Conservation (phyloP, 768 basidiomycete species). For the Tulasnella sp. region DNA sequence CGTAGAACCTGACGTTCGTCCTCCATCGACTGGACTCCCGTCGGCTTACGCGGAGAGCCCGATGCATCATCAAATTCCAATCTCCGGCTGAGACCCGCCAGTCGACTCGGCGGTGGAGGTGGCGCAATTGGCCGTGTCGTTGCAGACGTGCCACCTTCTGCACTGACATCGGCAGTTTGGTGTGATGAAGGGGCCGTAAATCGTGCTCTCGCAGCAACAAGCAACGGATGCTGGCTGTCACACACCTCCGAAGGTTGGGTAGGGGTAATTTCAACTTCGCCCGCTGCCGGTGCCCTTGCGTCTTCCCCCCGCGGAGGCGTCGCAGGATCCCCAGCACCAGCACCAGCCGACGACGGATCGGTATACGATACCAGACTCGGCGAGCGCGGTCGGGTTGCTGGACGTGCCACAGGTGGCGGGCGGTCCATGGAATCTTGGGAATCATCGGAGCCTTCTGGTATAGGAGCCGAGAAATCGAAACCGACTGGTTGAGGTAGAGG, state of each 20-base stretch:
- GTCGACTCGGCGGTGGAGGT: no score
- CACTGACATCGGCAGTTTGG: no score
- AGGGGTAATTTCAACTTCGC: neutral
- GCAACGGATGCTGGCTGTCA: constrained; percentile 7
- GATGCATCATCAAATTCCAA: no score
- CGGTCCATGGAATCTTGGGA: neutral
- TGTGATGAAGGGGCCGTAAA: no score
- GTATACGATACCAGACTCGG: neutral
- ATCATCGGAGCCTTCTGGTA: neutral
- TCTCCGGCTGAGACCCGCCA: no score
- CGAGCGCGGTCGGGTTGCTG: neutral
- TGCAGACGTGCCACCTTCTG: no score
- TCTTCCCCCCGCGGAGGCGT: neutral
- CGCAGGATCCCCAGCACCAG: neutral
- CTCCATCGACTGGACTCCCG: no score
- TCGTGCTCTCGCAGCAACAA: neutral
- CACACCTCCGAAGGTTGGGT: neutral
- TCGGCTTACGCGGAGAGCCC: no score
- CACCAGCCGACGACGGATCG: neutral
- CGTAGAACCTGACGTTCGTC: no score
- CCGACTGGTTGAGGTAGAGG: neutral
- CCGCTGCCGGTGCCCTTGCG: neutral
- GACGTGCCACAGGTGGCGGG: neutral
- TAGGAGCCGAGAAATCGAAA: constrained; percentile 6
- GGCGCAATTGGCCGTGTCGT: no score